A percentile compares a stretch with the other conserved stretches of the same genome.
Conservation (phyloP, 768 basidiomycete species). For the Phylloporus scabripes region DNA sequence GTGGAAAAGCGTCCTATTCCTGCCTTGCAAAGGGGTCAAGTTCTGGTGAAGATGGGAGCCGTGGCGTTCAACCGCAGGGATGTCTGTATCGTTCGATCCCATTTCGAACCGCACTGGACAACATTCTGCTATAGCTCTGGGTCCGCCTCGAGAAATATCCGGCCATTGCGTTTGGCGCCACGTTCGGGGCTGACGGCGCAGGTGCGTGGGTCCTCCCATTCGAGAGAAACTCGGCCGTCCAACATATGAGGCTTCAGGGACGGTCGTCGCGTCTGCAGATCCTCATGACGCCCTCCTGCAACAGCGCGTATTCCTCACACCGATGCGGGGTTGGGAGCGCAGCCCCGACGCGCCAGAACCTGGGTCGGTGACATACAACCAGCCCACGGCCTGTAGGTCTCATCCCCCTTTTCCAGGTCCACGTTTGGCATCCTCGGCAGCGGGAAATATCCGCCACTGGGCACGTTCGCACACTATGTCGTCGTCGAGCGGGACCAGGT, state of each 20-base stretch:
- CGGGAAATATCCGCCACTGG: constrained; percentile 45
- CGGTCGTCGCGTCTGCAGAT: constrained; percentile 53
- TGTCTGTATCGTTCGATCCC: constrained; percentile 31
- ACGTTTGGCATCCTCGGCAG: constrained; percentile 71
- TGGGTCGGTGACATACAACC: constrained; percentile 34
- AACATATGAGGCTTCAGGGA: constrained; percentile 38
- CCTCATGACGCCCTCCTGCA: constrained; percentile 51
- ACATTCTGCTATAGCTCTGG: constrained; percentile 51
- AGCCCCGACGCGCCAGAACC: constrained; percentile 62
- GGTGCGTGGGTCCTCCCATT: constrained; percentile 36
- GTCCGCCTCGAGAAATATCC: constrained; percentile 67
- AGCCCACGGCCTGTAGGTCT: background rate
- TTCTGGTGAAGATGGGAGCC: constrained; percentile 64
- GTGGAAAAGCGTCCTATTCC: constrained; percentile 49
- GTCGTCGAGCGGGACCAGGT: constrained; percentile 67
- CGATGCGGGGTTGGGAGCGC: constrained; percentile 71
- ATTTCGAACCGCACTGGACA: background rate
- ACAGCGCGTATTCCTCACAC: constrained; percentile 68
- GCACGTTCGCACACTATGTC: constrained; percentile 75
- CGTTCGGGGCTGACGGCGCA: constrained; percentile 70
- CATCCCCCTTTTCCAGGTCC: constrained; percentile 1
- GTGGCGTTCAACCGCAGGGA: constrained; percentile 77
- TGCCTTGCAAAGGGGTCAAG: constrained; percentile 46
- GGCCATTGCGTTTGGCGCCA: constrained; percentile 49
- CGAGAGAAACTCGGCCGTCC: background rate